A percentile compares a stretch with the other conserved stretches of the same genome.
Conservation (phyloP, 345 rosid genomes). For the Citrus mangshanensis region DNA sequence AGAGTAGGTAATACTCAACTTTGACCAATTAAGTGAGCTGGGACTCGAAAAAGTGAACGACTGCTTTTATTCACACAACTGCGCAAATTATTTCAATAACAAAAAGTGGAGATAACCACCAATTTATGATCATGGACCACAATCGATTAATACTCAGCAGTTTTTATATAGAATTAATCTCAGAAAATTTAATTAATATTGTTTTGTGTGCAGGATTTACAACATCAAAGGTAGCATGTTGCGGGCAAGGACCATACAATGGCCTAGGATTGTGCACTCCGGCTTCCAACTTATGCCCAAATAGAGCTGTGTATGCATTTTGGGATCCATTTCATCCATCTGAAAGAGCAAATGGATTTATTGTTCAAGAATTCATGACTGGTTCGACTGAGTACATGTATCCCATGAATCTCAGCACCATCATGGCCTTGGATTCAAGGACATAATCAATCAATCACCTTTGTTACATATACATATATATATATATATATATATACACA, state of each 20-base stretch:
- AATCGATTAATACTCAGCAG: background rate
- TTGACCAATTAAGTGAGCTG: background rate
- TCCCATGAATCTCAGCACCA: slow-evolving; percentile 92
- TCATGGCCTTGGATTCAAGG: slow-evolving; percentile 51
- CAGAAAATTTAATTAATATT: too few species aligned
- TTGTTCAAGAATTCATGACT: slow-evolving; percentile 46
- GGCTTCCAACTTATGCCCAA: slow-evolving; percentile 71
- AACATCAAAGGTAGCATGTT: slow-evolving; percentile 78
- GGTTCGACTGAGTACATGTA: slow-evolving; percentile 55
- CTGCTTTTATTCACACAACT: background rate
- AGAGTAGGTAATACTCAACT: too few species aligned
- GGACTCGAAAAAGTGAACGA: background rate
- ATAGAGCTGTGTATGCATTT: slow-evolving; percentile 61
- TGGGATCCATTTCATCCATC: slow-evolving; percentile 95
- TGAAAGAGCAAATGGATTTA: slow-evolving; percentile 64
- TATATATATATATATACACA: too few species aligned
- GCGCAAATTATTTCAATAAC: background rate
- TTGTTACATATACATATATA: background rate
- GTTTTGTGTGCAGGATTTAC: slow-evolving; percentile 50
- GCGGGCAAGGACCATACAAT: slow-evolving; percentile 92
- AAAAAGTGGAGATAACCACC: background rate
- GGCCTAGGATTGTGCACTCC: slow-evolving; percentile 77
- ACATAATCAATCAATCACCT: slow-evolving; percentile 1
- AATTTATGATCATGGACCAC: background rate
- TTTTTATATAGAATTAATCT: too few species aligned